Conservation (phyloP, 2,329 filamentous ascomycete genomes). For the Pyrenochaeta sp. region DNA sequence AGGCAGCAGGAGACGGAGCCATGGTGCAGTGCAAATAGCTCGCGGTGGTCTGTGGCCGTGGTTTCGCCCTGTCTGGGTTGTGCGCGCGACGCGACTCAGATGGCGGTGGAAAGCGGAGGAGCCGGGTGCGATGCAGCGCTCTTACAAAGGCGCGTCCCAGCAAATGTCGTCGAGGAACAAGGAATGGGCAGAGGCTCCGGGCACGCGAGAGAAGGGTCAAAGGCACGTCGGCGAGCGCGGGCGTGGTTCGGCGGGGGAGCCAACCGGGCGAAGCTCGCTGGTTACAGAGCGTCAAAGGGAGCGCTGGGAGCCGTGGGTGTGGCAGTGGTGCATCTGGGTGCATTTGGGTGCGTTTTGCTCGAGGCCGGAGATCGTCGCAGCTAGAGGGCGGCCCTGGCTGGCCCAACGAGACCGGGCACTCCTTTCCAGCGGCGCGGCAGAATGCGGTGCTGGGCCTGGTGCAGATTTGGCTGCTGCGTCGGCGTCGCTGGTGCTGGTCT, state of each 20-base stretch:
- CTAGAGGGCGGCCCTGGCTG: constrained; percentile 4
- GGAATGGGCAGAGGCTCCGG: no score
- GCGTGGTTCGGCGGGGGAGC: not conserved
- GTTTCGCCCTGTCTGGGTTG: constrained; percentile 15
- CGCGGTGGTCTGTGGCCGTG: no score
- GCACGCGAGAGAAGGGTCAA: not conserved
- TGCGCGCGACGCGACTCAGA: constrained; percentile 13
- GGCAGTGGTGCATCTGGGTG: no score
- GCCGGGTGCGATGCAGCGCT: not conserved
- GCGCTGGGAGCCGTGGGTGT: no score
- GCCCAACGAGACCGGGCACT: no score
- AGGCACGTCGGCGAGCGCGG: not conserved
- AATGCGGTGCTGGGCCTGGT: no score
- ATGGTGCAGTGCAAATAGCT: no score
- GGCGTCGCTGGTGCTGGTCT: no score
- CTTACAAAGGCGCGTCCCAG: not conserved
- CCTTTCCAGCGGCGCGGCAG: constrained; percentile 6
- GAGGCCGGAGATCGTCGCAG: constrained; percentile 7
- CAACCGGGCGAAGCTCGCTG: not conserved
- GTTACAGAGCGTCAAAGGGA: not conserved
- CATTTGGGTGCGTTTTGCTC: no score
- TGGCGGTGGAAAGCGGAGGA: constrained; percentile 2
- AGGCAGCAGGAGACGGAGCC: constrained; percentile 30
- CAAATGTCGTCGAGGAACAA: no score
- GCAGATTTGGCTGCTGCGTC: no score